These are phyloP conservation scores for Dendrocalamus sinicus DNA, from an alignment of 176 grass and related monocot species.

Conservation along the genomic window DNA sequence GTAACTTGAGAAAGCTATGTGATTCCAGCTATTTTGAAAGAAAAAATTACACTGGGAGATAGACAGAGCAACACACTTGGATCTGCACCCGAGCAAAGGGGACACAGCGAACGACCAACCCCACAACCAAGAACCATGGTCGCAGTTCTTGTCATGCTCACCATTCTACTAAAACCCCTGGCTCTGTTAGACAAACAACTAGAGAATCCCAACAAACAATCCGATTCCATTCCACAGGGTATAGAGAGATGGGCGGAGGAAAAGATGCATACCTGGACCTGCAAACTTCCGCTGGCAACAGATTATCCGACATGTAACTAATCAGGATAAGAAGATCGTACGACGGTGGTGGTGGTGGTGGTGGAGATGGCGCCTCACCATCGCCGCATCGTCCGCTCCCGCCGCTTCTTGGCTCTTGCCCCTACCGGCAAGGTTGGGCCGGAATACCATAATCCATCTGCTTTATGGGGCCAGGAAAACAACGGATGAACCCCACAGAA, in stretches of 20 bases:
- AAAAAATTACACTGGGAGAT: neutral
- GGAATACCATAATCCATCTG: neutral
- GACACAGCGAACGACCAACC: neutral
- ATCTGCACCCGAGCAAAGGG: neutral
- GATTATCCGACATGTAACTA: neutral
- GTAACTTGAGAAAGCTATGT: neutral
- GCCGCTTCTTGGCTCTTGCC: neutral
- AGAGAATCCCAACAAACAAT: neutral
- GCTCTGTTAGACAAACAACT: no score
- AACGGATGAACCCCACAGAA: conserved; percentile 11
- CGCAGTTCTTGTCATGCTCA: neutral
- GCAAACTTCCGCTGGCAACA: neutral
- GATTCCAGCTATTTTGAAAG: neutral
- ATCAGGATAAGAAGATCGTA: neutral
- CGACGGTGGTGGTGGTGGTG: neutral
- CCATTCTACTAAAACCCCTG: neutral
- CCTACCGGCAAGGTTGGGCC: neutral
- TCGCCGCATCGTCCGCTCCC: neutral
- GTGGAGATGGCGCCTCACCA: neutral
- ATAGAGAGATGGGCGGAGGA: neutral
- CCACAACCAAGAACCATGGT: neutral
- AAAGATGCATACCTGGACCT: neutral
- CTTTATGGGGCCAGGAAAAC: conserved; percentile 7
- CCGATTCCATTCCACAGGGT: neutral
- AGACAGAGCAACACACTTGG: neutral